Evolutionary conservation across 2,329 filamentous ascomycete species (phyloP).

Genomic region (Alternaria hordeiaustralica): DNA sequence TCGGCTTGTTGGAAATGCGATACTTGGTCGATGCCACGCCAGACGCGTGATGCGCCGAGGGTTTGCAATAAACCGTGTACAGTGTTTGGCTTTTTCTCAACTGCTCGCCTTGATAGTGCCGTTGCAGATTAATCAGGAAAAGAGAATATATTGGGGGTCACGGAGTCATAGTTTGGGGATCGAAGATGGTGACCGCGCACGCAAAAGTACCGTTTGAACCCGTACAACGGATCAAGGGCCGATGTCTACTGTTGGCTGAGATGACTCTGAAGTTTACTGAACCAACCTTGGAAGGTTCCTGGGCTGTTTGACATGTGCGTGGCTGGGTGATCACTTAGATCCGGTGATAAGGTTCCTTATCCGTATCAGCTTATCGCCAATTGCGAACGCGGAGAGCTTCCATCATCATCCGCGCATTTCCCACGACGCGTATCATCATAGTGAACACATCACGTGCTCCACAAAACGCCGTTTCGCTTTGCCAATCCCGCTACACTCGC

Average conservation of each 20-base stretch:
- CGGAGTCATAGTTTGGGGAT: not conserved
- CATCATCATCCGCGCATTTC: not conserved
- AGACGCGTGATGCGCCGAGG: not conserved
- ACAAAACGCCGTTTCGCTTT: not conserved
- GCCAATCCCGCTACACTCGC: not conserved
- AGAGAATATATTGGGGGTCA: not conserved
- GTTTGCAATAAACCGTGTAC: not conserved
- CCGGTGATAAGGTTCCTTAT: slow-evolving; percentile 4
- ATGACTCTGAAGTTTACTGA: not conserved
- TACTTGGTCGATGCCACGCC: not conserved
- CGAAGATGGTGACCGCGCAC: not conserved
- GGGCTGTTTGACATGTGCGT: slow-evolving; percentile 1
- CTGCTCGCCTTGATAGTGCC: not conserved
- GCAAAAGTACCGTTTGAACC: not conserved
- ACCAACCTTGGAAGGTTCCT: not conserved
- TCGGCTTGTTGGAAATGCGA: slow-evolving; percentile 4
- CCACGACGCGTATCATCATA: not conserved
- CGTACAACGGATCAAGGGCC: not conserved
- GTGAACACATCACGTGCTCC: not conserved
- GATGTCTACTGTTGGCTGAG: not conserved
- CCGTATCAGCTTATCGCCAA: not conserved
- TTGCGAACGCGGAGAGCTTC: not conserved
- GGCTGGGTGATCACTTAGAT: not conserved
- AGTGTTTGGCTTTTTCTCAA: not conserved
- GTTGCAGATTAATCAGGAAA: not conserved